Conservation (phyloP, 73 alveolate genomes). For the Paramecium tetraurelia region DNA sequence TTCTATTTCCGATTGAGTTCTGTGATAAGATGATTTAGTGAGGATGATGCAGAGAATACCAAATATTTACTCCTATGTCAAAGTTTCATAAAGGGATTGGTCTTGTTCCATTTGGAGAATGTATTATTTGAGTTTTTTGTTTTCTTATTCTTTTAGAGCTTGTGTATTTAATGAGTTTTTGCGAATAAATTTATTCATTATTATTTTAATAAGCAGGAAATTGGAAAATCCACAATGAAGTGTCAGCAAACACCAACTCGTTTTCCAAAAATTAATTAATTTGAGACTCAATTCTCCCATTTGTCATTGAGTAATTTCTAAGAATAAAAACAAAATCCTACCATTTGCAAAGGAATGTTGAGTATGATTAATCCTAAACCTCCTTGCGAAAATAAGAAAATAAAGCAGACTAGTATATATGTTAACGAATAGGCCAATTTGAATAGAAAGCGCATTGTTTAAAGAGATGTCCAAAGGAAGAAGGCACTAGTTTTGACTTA, state of each 20-base stretch:
- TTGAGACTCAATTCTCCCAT: neutral
- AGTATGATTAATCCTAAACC: neutral
- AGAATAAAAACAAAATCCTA: neutral
- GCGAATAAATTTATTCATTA: neutral
- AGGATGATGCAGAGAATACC: neutral
- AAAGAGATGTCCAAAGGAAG: neutral
- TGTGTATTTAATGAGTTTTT: neutral
- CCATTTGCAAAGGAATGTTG: constrained; percentile 24
- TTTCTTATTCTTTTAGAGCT: neutral
- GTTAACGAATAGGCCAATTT: neutral
- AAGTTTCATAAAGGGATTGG: neutral
- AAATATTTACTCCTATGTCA: neutral
- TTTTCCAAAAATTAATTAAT: neutral
- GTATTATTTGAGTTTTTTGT: neutral
- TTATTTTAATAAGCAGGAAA: neutral
- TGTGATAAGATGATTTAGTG: constrained; percentile 4
- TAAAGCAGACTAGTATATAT: neutral
- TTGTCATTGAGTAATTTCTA: neutral
- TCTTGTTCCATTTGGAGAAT: constrained; percentile 1
- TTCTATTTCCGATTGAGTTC: constrained; percentile 19
- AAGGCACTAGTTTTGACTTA: constrained; percentile 44
- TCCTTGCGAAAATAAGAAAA: neutral
- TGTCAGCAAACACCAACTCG: neutral
- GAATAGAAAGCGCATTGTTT: neutral
- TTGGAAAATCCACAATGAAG: neutral